Evolutionary conservation across 495 filamentous ascomycete species (phyloP).

Genomic region (Patellaria atrata): DNA sequence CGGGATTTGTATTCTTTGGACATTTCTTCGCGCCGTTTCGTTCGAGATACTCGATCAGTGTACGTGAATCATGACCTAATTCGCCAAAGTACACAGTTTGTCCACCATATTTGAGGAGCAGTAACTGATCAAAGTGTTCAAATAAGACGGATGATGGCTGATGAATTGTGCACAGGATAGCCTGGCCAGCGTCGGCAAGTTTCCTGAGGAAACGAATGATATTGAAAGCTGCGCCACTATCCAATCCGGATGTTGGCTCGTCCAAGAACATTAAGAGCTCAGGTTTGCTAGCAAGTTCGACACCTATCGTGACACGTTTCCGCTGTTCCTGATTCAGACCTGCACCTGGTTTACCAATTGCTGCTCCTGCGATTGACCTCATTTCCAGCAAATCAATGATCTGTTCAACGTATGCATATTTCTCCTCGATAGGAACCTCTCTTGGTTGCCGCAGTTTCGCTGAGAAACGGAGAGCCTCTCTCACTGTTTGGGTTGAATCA

Average conservation of each 20-base stretch:
- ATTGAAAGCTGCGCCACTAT: conserved; percentile 48
- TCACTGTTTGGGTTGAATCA: conserved; percentile 44
- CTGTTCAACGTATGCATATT: conserved; percentile 43
- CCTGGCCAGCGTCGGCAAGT: conserved; percentile 49
- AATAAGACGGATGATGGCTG: conserved; percentile 62
- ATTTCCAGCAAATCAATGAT: conserved; percentile 47
- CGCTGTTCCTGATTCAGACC: conserved; percentile 47
- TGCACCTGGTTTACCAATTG: conserved; percentile 37
- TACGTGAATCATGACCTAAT: conserved; percentile 38
- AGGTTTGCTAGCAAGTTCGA: conserved; percentile 53
- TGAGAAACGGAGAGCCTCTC: conserved; percentile 45
- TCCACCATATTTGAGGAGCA: conserved; percentile 55
- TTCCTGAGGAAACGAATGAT: conserved; percentile 52
- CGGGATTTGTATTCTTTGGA: conserved; percentile 43
- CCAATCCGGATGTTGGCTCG: conserved; percentile 62
- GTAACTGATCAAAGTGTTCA: conserved; percentile 55
- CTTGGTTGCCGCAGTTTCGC: conserved; percentile 42
- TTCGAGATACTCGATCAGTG: conserved; percentile 50
- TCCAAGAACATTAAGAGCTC: conserved; percentile 61
- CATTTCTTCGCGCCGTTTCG: conserved; percentile 46
- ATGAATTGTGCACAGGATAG: conserved; percentile 62
- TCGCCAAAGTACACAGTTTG: conserved; percentile 60
- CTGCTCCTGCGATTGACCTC: conserved; percentile 27
- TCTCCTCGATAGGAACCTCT: conserved; percentile 37
- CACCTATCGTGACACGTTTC: conserved; percentile 52